Evolutionary conservation across 2,329 filamentous ascomycete genomes (phyloP).

Genomic region (Epichloe festucae): DNA sequence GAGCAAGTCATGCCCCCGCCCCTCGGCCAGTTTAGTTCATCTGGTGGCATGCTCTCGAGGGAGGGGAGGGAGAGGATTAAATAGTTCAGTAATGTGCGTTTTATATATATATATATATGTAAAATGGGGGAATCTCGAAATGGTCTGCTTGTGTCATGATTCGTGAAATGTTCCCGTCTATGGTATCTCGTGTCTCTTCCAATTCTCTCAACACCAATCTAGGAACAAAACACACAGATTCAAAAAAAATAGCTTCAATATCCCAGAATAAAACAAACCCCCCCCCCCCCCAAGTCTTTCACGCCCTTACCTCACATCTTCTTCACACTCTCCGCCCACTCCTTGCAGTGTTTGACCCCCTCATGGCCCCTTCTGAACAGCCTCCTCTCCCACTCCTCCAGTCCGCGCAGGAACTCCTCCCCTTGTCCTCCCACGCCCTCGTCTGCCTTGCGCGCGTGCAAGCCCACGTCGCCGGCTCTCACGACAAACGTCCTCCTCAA

Average conservation of each 20-base stretch:
- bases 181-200: too few relatives aligned
- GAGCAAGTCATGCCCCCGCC: slow-evolving; percentile 13
- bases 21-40: slow-evolving; percentile 15
- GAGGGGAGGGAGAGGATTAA: background rate
- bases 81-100: too few relatives aligned
- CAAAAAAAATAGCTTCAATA: too few relatives aligned
- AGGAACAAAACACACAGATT: too few relatives aligned
- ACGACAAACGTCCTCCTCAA: slow-evolving; percentile 67
- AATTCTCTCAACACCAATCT: too few relatives aligned
- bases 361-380: slow-evolving; percentile 65
- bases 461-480: slow-evolving; percentile 67
- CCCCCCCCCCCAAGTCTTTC: too few relatives aligned
- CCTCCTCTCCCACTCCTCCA: slow-evolving; percentile 81
- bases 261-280: too few relatives aligned
- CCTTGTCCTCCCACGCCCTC: slow-evolving; percentile 41
- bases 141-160: too few relatives aligned
- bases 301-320: slow-evolving; percentile 14
- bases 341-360: slow-evolving; percentile 53
- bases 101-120: too few relatives aligned
- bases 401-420: slow-evolving; percentile 73
- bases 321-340: slow-evolving; percentile 52
- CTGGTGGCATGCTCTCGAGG: slow-evolving; percentile 18
- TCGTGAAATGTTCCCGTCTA: too few relatives aligned
- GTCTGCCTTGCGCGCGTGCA: slow-evolving; percentile 79
- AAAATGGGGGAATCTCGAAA: too few relatives aligned